Evolutionary conservation across 192 early-diverging fungal species (phyloP), one percentile per base, ranked within the genome.

Genomic region (Linnemannia zychae): DNA sequence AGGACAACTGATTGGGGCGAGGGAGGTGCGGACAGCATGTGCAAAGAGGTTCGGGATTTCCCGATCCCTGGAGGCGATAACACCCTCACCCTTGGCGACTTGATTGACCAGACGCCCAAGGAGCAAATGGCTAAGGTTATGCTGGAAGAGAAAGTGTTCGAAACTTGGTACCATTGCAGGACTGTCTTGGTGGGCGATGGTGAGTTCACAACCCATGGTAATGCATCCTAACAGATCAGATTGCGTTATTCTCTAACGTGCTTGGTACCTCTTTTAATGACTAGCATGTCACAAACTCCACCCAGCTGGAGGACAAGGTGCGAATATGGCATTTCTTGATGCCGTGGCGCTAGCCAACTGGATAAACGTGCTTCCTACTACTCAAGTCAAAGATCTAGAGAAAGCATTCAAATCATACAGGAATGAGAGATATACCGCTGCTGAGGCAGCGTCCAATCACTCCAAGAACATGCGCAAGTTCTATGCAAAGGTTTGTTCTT

Each of bases 101-200:
- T 82, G 33, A 72, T 82, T 60, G 74, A 76, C n/a, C n/a, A 65
- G 9, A 76, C 80, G 0, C 74, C 80, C 1, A 44, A 44, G 40
- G 40, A 44, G 3, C 31, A 50, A 24, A 75, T 72, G 24, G 65
- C 80, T 22, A 82, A 76, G 36, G 80, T 76, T 22, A 72, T 67
- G 75, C 31, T 72, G 5, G 80, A 82, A n/a, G 80, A 82, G 24
- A 76, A 82, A 46, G 75, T 82, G 38, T 82, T 82, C 67, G 44
- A 67, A 0, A 82, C 80, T 7, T 82, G 80, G 80, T 63, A 82
- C 24, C 20, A 37, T 71, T 73, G 68, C 9, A 74, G 79, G 1
- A 75, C 68, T 0, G 73, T 75, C 4, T 63, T 82, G 4, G 17
- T 82, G 1, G 80, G 80, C 6, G 75, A 82, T 76, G 80, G 79